Percentiles rank a stretch among this genome's conserved stretches.
phyloP scores from a whole-genome alignment of 768 basidiomycete species.

The Boletellus ananiceps region DNA sequence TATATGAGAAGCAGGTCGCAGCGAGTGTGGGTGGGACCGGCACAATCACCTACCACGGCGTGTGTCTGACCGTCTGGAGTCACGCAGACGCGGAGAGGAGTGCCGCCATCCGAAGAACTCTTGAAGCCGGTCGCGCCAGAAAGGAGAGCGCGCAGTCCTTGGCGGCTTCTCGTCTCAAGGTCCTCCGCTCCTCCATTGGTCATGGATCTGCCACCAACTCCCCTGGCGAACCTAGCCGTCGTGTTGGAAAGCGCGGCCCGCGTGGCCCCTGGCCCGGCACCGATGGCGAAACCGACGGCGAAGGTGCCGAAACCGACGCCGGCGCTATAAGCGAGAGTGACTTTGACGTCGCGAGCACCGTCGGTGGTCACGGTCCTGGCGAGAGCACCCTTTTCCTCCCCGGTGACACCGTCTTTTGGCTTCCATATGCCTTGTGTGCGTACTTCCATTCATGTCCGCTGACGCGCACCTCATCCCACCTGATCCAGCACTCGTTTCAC shows the following conservation, averaged over 20 bases:
- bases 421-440: slow-evolving; percentile 88
- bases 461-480: slow-evolving; percentile 6
- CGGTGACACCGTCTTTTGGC: slow-evolving; percentile 90
- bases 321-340: slow-evolving; percentile 83
- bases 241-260: slow-evolving; percentile 55
- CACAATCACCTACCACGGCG: slow-evolving; percentile 76
- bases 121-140: slow-evolving; percentile 72
- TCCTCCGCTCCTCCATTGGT: slow-evolving; percentile 51
- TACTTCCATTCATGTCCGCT: slow-evolving; percentile 12
- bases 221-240: slow-evolving; percentile 48
- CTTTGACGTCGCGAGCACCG: slow-evolving; percentile 74
- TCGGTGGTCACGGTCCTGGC: slow-evolving; percentile 71
- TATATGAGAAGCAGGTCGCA: slow-evolving; percentile 29
- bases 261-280: slow-evolving; percentile 70
- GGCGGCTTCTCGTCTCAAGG: slow-evolving; percentile 62
- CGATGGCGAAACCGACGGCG: slow-evolving; percentile 69
- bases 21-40: slow-evolving; percentile 36
- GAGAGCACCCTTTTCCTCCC: slow-evolving; percentile 87
- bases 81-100: slow-evolving; percentile 89
- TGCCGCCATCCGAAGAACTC: slow-evolving; percentile 75
- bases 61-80: slow-evolving; percentile 93
- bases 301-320: slow-evolving; percentile 64
- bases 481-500: slow-evolving; percentile 73
- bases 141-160: slow-evolving; percentile 78
- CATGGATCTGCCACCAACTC: slow-evolving; percentile 40